A percentile compares a stretch with the other conserved stretches of the same genome.
phyloP scores from a whole-genome alignment of 1,284 basidiomycete species.

The Porogramme epimiltina region DNA sequence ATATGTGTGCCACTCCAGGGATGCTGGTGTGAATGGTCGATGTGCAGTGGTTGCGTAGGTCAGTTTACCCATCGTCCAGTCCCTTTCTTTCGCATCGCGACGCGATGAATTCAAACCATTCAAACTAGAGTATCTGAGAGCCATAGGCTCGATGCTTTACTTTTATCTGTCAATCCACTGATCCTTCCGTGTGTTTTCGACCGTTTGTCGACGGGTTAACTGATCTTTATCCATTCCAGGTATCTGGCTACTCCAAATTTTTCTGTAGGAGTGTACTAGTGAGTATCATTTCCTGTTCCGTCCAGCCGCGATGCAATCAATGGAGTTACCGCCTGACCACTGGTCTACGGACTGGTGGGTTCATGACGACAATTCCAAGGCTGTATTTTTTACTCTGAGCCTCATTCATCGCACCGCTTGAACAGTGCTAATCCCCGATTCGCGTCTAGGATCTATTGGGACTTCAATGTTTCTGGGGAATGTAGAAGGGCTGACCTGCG shows the following conservation, averaged over 20 bases:
- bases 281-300: slow-evolving; percentile 6
- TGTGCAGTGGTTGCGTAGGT: slow-evolving; percentile 1
- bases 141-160: slow-evolving; percentile 65
- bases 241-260: background rate
- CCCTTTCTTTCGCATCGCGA: slow-evolving; percentile 11
- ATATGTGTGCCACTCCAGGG: background rate
- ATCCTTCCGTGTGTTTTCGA: slow-evolving; percentile 31
- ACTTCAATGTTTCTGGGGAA: too few species aligned
- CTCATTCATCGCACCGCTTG: slow-evolving; percentile 1
- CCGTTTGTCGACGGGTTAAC: background rate
- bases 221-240: too few species aligned
- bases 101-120: slow-evolving; percentile 63
- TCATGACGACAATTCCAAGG: slow-evolving; percentile 73
- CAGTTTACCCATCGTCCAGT: background rate
- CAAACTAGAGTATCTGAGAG: slow-evolving; percentile 92
- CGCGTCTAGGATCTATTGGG: too few species aligned
- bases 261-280: background rate
- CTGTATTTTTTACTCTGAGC: slow-evolving; percentile 68
- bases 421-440: too few species aligned
- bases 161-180: slow-evolving; percentile 67
- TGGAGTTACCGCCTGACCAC: slow-evolving; percentile 81
- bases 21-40: background rate
- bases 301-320: slow-evolving; percentile 34
- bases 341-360: slow-evolving; percentile 35
- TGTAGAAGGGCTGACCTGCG: too few species aligned